Evolutionary conservation across 2,329 filamentous ascomycete genomes (phyloP).

Genomic region (Saccharata proteae): DNA sequence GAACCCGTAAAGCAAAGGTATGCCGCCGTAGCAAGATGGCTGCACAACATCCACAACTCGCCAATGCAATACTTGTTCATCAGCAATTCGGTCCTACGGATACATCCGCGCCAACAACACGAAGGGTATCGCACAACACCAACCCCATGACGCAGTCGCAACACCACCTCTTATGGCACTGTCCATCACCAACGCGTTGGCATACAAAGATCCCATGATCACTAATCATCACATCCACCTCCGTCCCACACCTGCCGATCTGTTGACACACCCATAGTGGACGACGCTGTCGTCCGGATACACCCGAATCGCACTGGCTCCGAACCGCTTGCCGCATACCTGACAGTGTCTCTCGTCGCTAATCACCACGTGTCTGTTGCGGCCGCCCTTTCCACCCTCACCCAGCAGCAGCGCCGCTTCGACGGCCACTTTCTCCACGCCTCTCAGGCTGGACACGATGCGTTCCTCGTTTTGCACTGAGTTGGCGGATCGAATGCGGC

Average conservation of each 20-base stretch:
- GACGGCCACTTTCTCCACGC: slow-evolving; percentile 65
- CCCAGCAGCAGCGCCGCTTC: slow-evolving; percentile 66
- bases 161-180: no score
- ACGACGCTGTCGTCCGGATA: slow-evolving; percentile 54
- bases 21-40: no score
- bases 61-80: no score
- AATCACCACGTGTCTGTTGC: slow-evolving; percentile 63
- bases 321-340: slow-evolving; percentile 86
- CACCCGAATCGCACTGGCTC: slow-evolving; percentile 81
- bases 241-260: not conserved
- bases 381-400: slow-evolving; percentile 48
- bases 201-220: no score
- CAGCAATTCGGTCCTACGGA: no score
- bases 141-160: no score
- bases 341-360: slow-evolving; percentile 81
- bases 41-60: no score
- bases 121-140: no score
- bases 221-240: no score
- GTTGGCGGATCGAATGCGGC: slow-evolving; percentile 77
- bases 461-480: slow-evolving; percentile 68
- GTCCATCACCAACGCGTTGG: no score
- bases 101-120: no score
- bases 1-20: no score
- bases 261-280: slow-evolving; percentile 34
- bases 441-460: slow-evolving; percentile 64